phyloP scores from a whole-genome alignment of 2,329 filamentous ascomycete genomes.

The Pseudofabraea citricarpa region DNA sequence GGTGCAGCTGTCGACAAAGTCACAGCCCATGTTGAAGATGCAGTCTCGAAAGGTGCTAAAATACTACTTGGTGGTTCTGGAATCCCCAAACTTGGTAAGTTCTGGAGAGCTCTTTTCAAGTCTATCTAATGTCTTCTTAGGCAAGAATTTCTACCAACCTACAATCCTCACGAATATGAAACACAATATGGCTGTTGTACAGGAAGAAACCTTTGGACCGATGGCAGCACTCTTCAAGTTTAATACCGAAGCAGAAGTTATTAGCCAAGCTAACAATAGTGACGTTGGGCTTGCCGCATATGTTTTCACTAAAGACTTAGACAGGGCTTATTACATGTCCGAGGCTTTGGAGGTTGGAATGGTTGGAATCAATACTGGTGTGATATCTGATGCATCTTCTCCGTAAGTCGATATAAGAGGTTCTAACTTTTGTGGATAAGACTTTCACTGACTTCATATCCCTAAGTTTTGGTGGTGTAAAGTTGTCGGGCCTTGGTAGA shows the following conservation, averaged over 20 bases:
- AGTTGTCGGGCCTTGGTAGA: conserved; percentile 75
- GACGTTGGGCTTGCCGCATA: not conserved
- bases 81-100: conserved; percentile 31
- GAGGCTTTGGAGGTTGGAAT: conserved; percentile 43
- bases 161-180: not conserved
- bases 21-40: conserved; percentile 12
- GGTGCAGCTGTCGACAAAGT: conserved; percentile 14
- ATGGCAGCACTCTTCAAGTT: not conserved
- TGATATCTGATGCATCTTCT: conserved; percentile 50
- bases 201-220: not conserved
- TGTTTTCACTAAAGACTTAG: not conserved
- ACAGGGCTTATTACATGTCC: not conserved
- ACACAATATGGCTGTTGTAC: not conserved
- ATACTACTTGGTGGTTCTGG: conserved; percentile 35
- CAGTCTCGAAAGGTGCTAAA: not conserved
- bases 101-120: conserved; percentile 10
- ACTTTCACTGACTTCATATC: not conserved
- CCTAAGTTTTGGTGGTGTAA: conserved; percentile 70
- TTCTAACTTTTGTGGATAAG: conserved; percentile 10
- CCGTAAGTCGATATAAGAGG: conserved; percentile 28
- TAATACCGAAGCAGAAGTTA: not conserved
- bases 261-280: not conserved
- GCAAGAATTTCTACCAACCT: conserved; percentile 8
- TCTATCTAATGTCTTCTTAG: conserved; percentile 11
- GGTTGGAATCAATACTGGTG: conserved; percentile 57